Conservation (phyloP, 2,329 filamentous ascomycete species). For the Celoporthe dispersa region DNA sequence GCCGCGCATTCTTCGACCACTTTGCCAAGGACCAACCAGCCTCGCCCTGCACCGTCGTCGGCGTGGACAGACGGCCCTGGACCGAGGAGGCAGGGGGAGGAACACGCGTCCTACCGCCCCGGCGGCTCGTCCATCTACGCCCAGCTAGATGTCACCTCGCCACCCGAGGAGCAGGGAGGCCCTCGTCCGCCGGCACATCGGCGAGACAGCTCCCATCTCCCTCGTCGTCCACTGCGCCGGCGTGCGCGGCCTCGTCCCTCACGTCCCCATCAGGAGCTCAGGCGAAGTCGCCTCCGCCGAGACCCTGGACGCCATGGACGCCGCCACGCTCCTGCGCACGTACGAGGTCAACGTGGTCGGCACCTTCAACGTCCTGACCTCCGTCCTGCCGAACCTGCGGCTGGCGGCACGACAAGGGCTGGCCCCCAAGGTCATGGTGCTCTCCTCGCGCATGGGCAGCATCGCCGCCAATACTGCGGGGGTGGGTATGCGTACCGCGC, state of each 20-base stretch:
- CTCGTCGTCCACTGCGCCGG: slow-evolving; percentile 28
- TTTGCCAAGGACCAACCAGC: not conserved
- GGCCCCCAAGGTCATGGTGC: slow-evolving; percentile 12
- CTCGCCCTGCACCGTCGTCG: not conserved
- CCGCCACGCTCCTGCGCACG: slow-evolving; percentile 18
- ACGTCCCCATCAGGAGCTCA: slow-evolving; percentile 3
- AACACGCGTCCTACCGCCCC: not conserved
- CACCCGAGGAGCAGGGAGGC: slow-evolving; percentile 4
- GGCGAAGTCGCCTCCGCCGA: slow-evolving; percentile 24
- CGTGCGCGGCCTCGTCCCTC: slow-evolving; percentile 25
- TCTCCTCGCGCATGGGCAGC: slow-evolving; percentile 25
- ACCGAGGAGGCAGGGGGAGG: not conserved
- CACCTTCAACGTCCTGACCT: slow-evolving; percentile 20
- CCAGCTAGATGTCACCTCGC: slow-evolving; percentile 21
- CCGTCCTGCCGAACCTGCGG: slow-evolving; percentile 21
- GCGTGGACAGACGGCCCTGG: slow-evolving; percentile 22
- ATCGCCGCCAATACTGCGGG: slow-evolving; percentile 15
- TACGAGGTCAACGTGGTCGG: slow-evolving; percentile 28
- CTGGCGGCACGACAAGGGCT: not conserved
- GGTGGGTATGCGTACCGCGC: slow-evolving; percentile 28
- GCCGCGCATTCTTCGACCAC: slow-evolving; percentile 28
- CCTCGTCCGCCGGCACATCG: slow-evolving; percentile 3
- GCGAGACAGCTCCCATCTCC: slow-evolving; percentile 3
- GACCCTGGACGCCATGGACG: slow-evolving; percentile 24
- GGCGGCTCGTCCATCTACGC: slow-evolving; percentile 5